Evolutionary conservation across 2,329 filamentous ascomycete species (phyloP), one percentile per base, ranked within the genome.

Genomic region (Epichloe typhina): DNA sequence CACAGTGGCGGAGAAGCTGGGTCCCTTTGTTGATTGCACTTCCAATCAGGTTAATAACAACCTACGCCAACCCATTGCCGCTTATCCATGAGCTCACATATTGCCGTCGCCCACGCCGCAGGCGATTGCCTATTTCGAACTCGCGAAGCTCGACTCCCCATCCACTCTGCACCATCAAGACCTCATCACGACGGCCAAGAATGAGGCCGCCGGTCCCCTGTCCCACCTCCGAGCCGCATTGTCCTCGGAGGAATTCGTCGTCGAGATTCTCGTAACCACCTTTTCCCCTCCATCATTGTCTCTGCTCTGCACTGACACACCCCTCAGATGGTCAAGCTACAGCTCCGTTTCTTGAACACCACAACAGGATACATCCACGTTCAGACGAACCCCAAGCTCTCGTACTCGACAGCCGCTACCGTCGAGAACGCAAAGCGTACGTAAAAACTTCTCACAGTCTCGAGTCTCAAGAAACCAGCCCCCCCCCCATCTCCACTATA

Each of bases 361-460:
- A 62, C 81, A 45, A 72, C 63, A 1, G 76, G 76, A 4, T 72
- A 66, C 47, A 68, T 79, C 0, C 79, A 80, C 57, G 66, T 82
- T n/a, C 77, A 82, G 59, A 78, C 74, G 4, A 82, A 83, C 51
- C 76, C 80, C 0, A 72, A 73, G 49, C 69, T 74, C 47, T 71
- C 75, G 0, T 79, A 78, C 55, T 72, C 72, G 1, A 69, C 67
- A 0, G 56, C 66, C 2, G 72, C 71, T 47, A 81, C 72, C 0
- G 60, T 79, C 2, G 60, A 64, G 3, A 77, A 79, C 54, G 76
- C 73, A 5, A 60, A 69, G 52, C 68, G 78, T 80, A 65, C 50
- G 69, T 55, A 12, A 23, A 17, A 15, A 33, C n/a, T 15, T n/a
- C 2, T 31, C 26, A 31, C 26, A 26, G 23, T 26, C 23, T 26